Evolutionary conservation across 352 stramenopile genomes (phyloP), one percentile per base, ranked within the genome.

Genomic region (Globisporangium perplexum): DNA sequence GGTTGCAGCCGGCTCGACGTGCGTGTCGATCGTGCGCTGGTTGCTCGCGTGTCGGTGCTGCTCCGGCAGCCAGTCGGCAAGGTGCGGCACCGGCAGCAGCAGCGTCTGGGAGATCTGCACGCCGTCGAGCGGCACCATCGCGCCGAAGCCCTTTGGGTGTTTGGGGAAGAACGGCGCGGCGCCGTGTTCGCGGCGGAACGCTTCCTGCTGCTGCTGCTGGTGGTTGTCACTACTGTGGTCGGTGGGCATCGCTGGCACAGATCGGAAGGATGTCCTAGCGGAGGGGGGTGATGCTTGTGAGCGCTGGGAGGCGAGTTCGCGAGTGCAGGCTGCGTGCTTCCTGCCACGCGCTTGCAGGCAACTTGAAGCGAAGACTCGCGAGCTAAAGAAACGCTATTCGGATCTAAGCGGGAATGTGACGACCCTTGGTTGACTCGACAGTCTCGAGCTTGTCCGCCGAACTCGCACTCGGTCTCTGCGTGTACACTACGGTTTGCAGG

Each of bases 61-160:
- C 23, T 87, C 62, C n/a, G 82, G 78, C 50, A 92, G 62, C 70
- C 67, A 86, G n/a, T 87, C 63, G 14, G 68, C 66, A 24, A 92
- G 64, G 59, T 92, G 71, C 18, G 78, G 76, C 56, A 92, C 82
- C 1, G 82, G 78, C 63, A 92, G 60, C 60, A 92, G 55, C 59
- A 74, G 90, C 45, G 77, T 90, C 47, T 74, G 61, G 35, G 67
- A 46, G 50, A 92, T 86, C 55, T 57, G 68, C 14, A 92, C 68
- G 47, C 74, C 72, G 23, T 92, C 72, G 43, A 92, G 69, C 47
- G 86, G 68, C 57, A 66, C 44, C 82, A 92, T 92, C 35, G 88
- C 75, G 42, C 82, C 82, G 56, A 92, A 92, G 47, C 82, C 82
- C 56, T 89, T 72, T 24, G 82, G 82, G 65, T 92, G 82, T 53